Conservation (phyloP, 495 filamentous ascomycete species). For the Achaetomiella virescens region DNA sequence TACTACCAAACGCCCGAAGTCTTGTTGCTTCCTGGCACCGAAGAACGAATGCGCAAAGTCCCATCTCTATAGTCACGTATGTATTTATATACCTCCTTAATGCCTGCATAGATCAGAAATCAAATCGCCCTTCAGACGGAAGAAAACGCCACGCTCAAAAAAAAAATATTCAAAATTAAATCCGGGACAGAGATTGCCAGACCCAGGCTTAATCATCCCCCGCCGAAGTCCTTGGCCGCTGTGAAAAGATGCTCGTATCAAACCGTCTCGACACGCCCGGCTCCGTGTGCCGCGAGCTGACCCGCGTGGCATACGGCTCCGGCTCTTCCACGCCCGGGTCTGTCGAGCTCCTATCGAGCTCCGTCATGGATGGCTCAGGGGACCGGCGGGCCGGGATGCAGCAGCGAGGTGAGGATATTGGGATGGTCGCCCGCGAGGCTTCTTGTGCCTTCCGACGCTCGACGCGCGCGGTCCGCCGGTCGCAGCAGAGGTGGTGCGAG, state of each 20-base stretch:
- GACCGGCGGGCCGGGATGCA: constrained; percentile 35
- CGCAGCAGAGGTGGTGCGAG: constrained; percentile 47
- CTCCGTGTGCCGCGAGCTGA: constrained; percentile 14
- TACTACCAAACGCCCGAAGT: background rate
- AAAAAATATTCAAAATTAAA: background rate
- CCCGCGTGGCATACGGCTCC: constrained; percentile 11
- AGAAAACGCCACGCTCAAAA: constrained; percentile 2
- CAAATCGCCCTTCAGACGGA: too few relatives aligned
- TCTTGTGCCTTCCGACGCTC: constrained; percentile 20
- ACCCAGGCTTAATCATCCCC: background rate
- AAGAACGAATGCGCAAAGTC: background rate
- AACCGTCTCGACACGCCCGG: constrained; percentile 1
- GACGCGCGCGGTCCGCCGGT: constrained; percentile 15
- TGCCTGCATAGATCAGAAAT: background rate
- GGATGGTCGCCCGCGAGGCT: constrained; percentile 25
- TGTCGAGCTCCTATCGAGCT: constrained; percentile 9
- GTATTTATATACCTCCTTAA: background rate
- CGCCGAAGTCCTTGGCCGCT: constrained; percentile 1
- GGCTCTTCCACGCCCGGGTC: constrained; percentile 4
- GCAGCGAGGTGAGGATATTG: constrained; percentile 29
- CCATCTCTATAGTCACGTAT: background rate
- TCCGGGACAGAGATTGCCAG: constrained; percentile 4
- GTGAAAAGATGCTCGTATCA: background rate
- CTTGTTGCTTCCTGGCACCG: too few relatives aligned
- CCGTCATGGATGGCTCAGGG: constrained; percentile 5